Base-by-base conservation (phyloP, 208 protist species). In the Leishmania martiniquensis region DNA sequence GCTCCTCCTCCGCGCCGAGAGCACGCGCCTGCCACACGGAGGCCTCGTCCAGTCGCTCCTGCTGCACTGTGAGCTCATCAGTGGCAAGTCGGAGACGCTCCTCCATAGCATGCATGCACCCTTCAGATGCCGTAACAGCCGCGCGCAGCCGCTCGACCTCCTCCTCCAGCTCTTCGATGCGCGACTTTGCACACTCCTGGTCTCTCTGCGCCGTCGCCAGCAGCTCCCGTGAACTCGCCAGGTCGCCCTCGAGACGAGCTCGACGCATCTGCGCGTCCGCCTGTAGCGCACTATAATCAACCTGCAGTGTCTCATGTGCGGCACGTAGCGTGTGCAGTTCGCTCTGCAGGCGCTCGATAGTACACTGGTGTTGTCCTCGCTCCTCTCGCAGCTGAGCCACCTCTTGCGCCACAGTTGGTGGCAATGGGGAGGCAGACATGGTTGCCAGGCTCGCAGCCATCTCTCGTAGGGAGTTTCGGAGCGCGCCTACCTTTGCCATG, bases 1-100 rank as follows among this genome's bases (percentile, higher is more conserved):
- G 62, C 51, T 91, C 87, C 37, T 55, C 63, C 75, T 90, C 89
- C 9, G 71, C 76, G 17, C 57, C 45, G 22, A 78, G 39, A 4
- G 85, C 80, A 52, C 85, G 85, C 0, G 77, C 78, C 75, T 85
- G 81, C 81, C 80, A 85, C 15, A 66, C 49, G 5, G 77, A 52
- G 2, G 75, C 68, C 47, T 76, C 75, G 0, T 59, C 70, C 3
- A 72, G 44, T 42, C 73, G 69, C 39, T 69, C 75, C 75, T 71
- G 51, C 68, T 79, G 80, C 20, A 34, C 42, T 1, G 68, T 52
- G 54, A 84, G 54, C 69, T 84, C 73, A 34, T n/a, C 63, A 0
- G 80, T 73, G 32, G 80, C 70, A 12, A 78, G 15, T 12, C 70
- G 80, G 9, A 84, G 80, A 34, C 80, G 74, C 34, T 84, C 75